Percentiles rank a stretch among this genome's conserved stretches.
These are phyloP conservation scores for Colletotrichum lini DNA, from an alignment of 2,329 filamentous ascomycete species.

Conservation along the genomic window DNA sequence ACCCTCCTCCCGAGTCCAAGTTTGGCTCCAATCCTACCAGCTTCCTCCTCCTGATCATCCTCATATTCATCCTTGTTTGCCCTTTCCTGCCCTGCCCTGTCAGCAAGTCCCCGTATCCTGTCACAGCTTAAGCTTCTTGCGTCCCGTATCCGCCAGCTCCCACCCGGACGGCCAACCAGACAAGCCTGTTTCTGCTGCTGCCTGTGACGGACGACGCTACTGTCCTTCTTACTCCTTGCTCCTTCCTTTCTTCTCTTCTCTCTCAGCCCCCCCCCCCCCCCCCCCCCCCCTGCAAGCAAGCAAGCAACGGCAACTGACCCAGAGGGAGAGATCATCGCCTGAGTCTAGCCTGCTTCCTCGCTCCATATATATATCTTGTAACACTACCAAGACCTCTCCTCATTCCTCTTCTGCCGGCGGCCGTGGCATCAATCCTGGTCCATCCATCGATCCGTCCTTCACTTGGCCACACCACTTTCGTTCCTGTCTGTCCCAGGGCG, in stretches of 20 bases:
- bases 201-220: neutral
- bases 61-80: neutral
- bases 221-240: neutral
- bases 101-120: constrained; percentile 14
- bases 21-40: constrained; percentile 4
- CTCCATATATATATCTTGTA: constrained; percentile 22
- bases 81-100: neutral
- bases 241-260: neutral
- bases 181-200: neutral
- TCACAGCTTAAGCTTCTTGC: constrained; percentile 24
- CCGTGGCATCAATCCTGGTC: constrained; percentile 9
- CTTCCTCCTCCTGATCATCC: neutral
- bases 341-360: constrained; percentile 6
- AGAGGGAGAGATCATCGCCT: constrained; percentile 31
- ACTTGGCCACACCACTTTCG: constrained; percentile 16
- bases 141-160: constrained; percentile 16
- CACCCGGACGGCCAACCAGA: constrained; percentile 9
- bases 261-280: neutral
- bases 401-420: constrained; percentile 11
- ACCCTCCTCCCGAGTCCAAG: neutral
- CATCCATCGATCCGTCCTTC: constrained; percentile 23
- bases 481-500: constrained; percentile 1
- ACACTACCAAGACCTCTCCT: constrained; percentile 12
- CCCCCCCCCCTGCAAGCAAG: neutral
- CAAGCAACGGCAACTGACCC: constrained; percentile 25